Conservation (phyloP, 2,329 filamentous ascomycete genomes). For the Penicillium concentricum region DNA sequence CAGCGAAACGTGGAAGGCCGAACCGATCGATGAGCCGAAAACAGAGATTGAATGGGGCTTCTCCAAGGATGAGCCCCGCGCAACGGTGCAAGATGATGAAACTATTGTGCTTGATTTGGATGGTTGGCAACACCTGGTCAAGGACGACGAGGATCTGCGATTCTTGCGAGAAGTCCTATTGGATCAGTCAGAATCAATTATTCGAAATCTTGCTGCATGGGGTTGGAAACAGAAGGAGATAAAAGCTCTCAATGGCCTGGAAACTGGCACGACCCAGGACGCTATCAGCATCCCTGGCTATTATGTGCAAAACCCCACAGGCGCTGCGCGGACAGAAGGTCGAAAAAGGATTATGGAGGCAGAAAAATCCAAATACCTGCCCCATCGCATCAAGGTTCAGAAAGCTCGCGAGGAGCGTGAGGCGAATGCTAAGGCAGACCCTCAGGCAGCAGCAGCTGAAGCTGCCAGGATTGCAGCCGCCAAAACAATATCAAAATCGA, state of each 20-base stretch:
- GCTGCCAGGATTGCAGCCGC: slow-evolving; percentile 72
- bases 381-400: slow-evolving; percentile 94
- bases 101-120: slow-evolving; percentile 66
- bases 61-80: slow-evolving; percentile 58
- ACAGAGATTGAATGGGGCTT: slow-evolving; percentile 60
- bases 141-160: slow-evolving; percentile 66
- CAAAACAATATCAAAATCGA: slow-evolving; percentile 80
- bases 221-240: slow-evolving; percentile 71
- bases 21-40: slow-evolving; percentile 34
- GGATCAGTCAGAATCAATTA: slow-evolving; percentile 46
- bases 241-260: slow-evolving; percentile 64
- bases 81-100: slow-evolving; percentile 66
- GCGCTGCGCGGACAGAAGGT: slow-evolving; percentile 86
- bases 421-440: slow-evolving; percentile 63
- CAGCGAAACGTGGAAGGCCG: slow-evolving; percentile 30
- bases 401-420: slow-evolving; percentile 90
- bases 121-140: slow-evolving; percentile 67
- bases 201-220: slow-evolving; percentile 63
- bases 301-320: slow-evolving; percentile 83
- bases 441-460: slow-evolving; percentile 65
- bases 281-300: slow-evolving; percentile 61
- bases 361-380: slow-evolving; percentile 96
- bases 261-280: slow-evolving; percentile 54
- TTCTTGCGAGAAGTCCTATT: slow-evolving; percentile 56
- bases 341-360: slow-evolving; percentile 94